Evolutionary conservation across 2,329 filamentous ascomycete species (phyloP).

Genomic region (Rachicladosporium sp.): DNA sequence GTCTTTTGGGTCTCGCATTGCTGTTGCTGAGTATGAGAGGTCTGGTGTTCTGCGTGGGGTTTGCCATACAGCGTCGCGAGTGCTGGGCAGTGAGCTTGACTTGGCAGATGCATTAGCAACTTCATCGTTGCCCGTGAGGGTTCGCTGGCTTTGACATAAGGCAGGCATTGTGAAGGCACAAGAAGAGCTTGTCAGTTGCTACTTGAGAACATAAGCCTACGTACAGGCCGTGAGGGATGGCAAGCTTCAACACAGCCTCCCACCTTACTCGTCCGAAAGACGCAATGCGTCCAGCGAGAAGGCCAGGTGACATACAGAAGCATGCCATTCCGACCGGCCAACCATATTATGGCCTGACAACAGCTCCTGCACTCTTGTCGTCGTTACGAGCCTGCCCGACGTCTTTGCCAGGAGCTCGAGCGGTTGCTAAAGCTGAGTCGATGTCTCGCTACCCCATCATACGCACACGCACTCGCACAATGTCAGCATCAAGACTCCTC

Average conservation of each 20-base stretch:
- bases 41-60: slow-evolving; percentile 7
- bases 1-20: slow-evolving; percentile 6
- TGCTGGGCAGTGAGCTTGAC: slow-evolving; percentile 13
- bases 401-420: no score
- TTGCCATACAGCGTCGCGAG: slow-evolving; percentile 26
- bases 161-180: slow-evolving; percentile 8
- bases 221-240: slow-evolving; percentile 28
- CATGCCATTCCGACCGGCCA: slow-evolving; percentile 21
- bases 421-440: no score
- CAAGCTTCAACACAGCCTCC: slow-evolving; percentile 18
- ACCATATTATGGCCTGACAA: slow-evolving; percentile 14
- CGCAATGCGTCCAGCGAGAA: slow-evolving; percentile 43
- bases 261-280: slow-evolving; percentile 47
- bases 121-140: slow-evolving; percentile 20
- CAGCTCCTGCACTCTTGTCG: slow-evolving; percentile 18
- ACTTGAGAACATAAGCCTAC: slow-evolving; percentile 26
- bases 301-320: slow-evolving; percentile 32
- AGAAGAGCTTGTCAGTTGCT: slow-evolving; percentile 25
- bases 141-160: slow-evolving; percentile 2
- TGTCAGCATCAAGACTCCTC: slow-evolving; percentile 11
- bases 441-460: slow-evolving; percentile 2
- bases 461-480: slow-evolving; percentile 12
- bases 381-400: slow-evolving; percentile 1
- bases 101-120: slow-evolving; percentile 18
- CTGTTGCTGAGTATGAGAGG: slow-evolving; percentile 8